Conservation (phyloP, 495 filamentous ascomycete genomes). For the Daldinia grandis region DNA sequence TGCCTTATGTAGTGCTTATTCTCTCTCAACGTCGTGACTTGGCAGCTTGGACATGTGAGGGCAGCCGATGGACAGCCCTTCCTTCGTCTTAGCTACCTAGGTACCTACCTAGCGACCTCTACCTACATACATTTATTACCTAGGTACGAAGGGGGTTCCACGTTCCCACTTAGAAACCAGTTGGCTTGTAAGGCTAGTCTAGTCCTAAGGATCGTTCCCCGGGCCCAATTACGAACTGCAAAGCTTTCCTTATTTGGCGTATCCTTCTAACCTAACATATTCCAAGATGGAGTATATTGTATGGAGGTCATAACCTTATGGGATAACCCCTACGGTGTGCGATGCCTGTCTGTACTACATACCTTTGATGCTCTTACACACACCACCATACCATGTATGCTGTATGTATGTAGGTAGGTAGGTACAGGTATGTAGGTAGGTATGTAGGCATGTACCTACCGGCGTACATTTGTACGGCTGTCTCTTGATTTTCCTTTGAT, state of each 20-base stretch:
- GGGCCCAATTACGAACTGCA: constrained; percentile 27
- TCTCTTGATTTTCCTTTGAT: constrained; percentile 12
- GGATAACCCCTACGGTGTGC: neutral
- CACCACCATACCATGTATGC: neutral
- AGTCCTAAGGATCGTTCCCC: constrained; percentile 16
- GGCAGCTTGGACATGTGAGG: constrained; percentile 1
- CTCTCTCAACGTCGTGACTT: constrained; percentile 1
- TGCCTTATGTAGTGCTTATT: neutral
- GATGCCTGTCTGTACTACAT: neutral
- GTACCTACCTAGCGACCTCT: too few species aligned
- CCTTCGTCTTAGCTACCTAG: neutral
- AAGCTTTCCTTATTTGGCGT: constrained; percentile 31
- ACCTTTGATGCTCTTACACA: neutral
- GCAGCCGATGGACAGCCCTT: constrained; percentile 1
- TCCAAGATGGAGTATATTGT: too few species aligned
- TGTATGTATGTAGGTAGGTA: neutral
- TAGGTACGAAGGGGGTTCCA: neutral
- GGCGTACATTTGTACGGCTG: neutral
- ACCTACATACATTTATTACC: too few species aligned
- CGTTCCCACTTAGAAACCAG: neutral
- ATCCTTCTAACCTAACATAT: neutral
- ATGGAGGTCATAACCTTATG: constrained; percentile 5
- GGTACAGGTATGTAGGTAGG: neutral
- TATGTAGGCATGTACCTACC: neutral
- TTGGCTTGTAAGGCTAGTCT: neutral